Conservation (phyloP, 2,329 filamentous ascomycete genomes). For the Rutstroemia sydowiana region DNA sequence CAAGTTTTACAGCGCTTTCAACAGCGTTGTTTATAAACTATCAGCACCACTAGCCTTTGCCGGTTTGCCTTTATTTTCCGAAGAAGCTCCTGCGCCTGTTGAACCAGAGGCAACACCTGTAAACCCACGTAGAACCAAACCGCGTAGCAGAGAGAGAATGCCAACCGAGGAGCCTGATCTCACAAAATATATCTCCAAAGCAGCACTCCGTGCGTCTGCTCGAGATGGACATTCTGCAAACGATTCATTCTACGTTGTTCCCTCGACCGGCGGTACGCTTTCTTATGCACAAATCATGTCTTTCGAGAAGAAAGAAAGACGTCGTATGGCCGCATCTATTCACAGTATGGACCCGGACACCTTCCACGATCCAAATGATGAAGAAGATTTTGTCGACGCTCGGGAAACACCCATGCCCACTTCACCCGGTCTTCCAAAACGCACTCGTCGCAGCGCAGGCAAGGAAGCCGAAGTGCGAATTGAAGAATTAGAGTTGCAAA, state of each 20-base stretch:
- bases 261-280: slow-evolving; percentile 81
- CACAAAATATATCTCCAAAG: slow-evolving; percentile 74
- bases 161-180: slow-evolving; percentile 60
- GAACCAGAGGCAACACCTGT: slow-evolving; percentile 34
- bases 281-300: slow-evolving; percentile 87
- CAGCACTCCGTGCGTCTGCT: slow-evolving; percentile 71
- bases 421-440: slow-evolving; percentile 35
- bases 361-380: slow-evolving; percentile 49
- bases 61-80: slow-evolving; percentile 67
- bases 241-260: slow-evolving; percentile 91
- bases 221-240: slow-evolving; percentile 56
- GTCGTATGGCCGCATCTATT: slow-evolving; percentile 46
- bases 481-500: slow-evolving; percentile 86
- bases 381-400: slow-evolving; percentile 90
- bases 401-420: slow-evolving; percentile 48
- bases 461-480: slow-evolving; percentile 40
- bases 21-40: slow-evolving; percentile 77
- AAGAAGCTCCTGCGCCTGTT: slow-evolving; percentile 34
- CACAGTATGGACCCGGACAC: slow-evolving; percentile 32
- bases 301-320: slow-evolving; percentile 59
- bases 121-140: slow-evolving; percentile 27
- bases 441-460: slow-evolving; percentile 22
- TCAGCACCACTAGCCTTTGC: slow-evolving; percentile 90
- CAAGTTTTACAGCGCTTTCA: slow-evolving; percentile 87
- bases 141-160: slow-evolving; percentile 25